Conservation (phyloP, 1,284 basidiomycete genomes). For the Naganishia liquefaciens region DNA sequence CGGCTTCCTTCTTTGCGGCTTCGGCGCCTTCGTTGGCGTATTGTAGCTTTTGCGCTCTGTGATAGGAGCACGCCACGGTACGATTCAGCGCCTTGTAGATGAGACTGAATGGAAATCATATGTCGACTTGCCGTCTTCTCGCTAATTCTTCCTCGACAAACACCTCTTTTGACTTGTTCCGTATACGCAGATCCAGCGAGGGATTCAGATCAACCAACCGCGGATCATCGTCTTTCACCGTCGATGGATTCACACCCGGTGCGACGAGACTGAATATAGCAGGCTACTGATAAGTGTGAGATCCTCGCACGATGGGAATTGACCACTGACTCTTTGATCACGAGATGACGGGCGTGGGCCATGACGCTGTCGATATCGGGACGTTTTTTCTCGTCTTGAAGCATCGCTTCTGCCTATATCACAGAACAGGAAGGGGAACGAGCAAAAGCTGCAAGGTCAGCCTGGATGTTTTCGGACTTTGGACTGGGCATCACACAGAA, state of each 20-base stretch:
- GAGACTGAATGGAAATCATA: neutral
- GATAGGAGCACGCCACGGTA: neutral
- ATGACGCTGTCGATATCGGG: slow-evolving; percentile 53
- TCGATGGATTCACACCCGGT: slow-evolving; percentile 45
- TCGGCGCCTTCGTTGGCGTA: slow-evolving; percentile 61
- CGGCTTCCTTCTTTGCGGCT: slow-evolving; percentile 56
- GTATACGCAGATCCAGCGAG: slow-evolving; percentile 54
- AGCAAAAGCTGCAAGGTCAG: slow-evolving; percentile 9
- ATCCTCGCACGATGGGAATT: neutral
- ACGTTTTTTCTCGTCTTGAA: slow-evolving; percentile 46
- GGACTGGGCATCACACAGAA: neutral
- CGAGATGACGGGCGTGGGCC: slow-evolving; percentile 47
- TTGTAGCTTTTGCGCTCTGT: slow-evolving; percentile 55
- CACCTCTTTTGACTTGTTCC: slow-evolving; percentile 57
- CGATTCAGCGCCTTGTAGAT: slow-evolving; percentile 7
- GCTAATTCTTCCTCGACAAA: slow-evolving; percentile 61
- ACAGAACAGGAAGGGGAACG: neutral
- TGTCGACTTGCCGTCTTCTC: slow-evolving; percentile 51
- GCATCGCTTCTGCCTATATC: slow-evolving; percentile 49
- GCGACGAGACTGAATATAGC: slow-evolving; percentile 15
- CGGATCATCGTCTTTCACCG: slow-evolving; percentile 54
- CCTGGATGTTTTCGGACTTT: slow-evolving; percentile 14
- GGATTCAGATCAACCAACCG: slow-evolving; percentile 52
- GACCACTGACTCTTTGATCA: slow-evolving; percentile 49
- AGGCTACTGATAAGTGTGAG: neutral